Evolutionary conservation across 2,329 filamentous ascomycete genomes (phyloP).

Genomic region (Trematosphaeria pertusa): DNA sequence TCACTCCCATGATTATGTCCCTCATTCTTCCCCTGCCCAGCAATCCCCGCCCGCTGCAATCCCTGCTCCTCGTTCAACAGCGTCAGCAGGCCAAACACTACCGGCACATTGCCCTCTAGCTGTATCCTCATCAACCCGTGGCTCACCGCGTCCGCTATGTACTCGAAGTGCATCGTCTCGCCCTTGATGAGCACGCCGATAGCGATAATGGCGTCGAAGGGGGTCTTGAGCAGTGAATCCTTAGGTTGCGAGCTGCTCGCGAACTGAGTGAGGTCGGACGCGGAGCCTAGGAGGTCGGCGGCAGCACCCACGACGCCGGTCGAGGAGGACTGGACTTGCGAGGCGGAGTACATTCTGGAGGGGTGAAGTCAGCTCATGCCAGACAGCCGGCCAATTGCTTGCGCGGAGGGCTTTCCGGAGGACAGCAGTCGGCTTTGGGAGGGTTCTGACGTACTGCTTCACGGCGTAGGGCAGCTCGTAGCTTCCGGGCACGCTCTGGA

Average conservation of each 20-base stretch:
- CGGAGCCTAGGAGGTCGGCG: conserved; percentile 76
- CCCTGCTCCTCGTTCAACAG: conserved; percentile 90
- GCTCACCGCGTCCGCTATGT: conserved; percentile 90
- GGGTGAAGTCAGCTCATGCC: conserved; percentile 1
- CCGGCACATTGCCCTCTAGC: conserved; percentile 84
- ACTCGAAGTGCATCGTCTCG: conserved; percentile 99
- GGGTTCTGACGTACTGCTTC: conserved; percentile 68
- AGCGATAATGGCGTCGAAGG: conserved; percentile 94
- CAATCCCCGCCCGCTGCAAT: conserved; percentile 78
- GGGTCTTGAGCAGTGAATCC: conserved; percentile 53
- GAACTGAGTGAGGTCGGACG: conserved; percentile 63
- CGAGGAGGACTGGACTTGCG: conserved; percentile 77
- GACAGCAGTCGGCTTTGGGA: conserved; percentile 1
- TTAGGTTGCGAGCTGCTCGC: conserved; percentile 28
- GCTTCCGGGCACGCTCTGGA: conserved; percentile 88
- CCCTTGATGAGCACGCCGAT: conserved; percentile 98
- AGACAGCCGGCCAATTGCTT: too few relatives aligned
- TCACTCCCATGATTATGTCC: conserved; percentile 95
- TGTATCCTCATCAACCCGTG: conserved; percentile 95
- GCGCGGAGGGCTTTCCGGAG: conserved; percentile 78
- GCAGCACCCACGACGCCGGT: conserved; percentile 67
- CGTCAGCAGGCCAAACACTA: conserved; percentile 92
- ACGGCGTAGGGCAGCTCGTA: conserved; percentile 95
- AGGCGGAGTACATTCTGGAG: conserved; percentile 78
- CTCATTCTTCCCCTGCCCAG: conserved; percentile 49